phyloP scores from a whole-genome alignment of 495 filamentous ascomycete genomes.

The Amniculicola lignicola region DNA sequence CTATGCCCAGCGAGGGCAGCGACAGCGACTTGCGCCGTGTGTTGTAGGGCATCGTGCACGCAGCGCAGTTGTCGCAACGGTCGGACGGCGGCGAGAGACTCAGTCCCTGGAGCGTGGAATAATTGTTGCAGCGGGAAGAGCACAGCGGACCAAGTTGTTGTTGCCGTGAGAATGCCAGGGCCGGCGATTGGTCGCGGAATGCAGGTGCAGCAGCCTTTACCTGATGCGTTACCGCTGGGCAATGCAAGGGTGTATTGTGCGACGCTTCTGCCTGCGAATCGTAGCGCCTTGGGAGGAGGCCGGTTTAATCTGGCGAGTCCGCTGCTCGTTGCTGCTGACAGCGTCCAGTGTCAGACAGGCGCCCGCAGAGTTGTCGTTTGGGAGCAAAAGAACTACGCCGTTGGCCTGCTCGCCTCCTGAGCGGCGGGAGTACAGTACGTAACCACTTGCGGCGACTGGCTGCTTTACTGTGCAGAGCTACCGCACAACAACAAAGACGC shows the following conservation, averaged over 20 bases:
- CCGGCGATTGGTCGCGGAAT: constrained; percentile 29
- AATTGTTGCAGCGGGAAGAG: constrained; percentile 20
- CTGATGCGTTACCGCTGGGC: constrained; percentile 26
- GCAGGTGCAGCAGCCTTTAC: constrained; percentile 32
- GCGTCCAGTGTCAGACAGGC: neutral
- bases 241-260: constrained; percentile 32
- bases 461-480: neutral
- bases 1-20: constrained; percentile 87
- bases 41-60: constrained; percentile 82
- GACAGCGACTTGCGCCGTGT: constrained; percentile 96
- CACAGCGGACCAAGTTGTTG: constrained; percentile 23
- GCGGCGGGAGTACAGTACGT: constrained; percentile 9
- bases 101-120: neutral
- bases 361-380: neutral
- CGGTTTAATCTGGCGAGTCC: constrained; percentile 8
- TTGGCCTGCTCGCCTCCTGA: constrained; percentile 25
- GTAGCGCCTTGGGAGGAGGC: constrained; percentile 2
- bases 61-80: neutral
- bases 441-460: constrained; percentile 12
- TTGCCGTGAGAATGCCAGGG: constrained; percentile 16
- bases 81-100: neutral
- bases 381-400: constrained; percentile 4
- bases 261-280: constrained; percentile 29
- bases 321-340: constrained; percentile 12
- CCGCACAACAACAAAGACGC: neutral